Conservation (phyloP, 306 rosid genomes). For the Cicer yamashitae region DNA sequence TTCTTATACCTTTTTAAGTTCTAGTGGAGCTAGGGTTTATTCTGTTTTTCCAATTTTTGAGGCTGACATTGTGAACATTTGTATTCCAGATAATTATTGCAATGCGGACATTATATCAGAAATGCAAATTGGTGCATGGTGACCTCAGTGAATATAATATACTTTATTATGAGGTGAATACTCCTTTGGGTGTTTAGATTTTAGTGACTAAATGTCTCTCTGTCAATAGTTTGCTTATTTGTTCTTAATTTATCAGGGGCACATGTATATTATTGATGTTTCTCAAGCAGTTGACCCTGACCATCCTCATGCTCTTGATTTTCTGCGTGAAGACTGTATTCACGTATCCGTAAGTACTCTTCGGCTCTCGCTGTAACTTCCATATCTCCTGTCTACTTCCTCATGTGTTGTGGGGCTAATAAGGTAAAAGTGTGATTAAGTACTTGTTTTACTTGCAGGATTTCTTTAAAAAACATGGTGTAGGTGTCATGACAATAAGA, state of each 20-base stretch:
- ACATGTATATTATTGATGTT: slow-evolving; percentile 85
- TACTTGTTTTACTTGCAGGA: slow-evolving; percentile 59
- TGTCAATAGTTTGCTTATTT: slow-evolving; percentile 30
- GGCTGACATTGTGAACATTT: slow-evolving; percentile 34
- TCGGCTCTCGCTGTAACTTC: neutral
- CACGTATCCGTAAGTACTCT: slow-evolving; percentile 73
- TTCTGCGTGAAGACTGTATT: slow-evolving; percentile 79
- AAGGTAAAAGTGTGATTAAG: slow-evolving; percentile 28
- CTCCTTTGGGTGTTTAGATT: slow-evolving; percentile 10
- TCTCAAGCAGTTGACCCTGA: slow-evolving; percentile 96
- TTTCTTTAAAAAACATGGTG: slow-evolving; percentile 83
- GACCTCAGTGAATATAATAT: slow-evolving; percentile 93
- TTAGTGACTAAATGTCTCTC: slow-evolving; percentile 21
- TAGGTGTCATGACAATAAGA: slow-evolving; percentile 86
- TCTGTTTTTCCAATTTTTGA: slow-evolving; percentile 5
- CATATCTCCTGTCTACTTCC: slow-evolving; percentile 16
- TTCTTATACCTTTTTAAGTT: slow-evolving; percentile 5
- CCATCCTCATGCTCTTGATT: slow-evolving; percentile 85
- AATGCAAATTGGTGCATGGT: slow-evolving; percentile 92
- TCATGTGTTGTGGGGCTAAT: neutral
- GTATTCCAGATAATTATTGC: slow-evolving; percentile 69
- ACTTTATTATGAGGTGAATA: slow-evolving; percentile 78
- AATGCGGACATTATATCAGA: slow-evolving; percentile 88
- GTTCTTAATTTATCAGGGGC: slow-evolving; percentile 65
- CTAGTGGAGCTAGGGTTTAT: neutral